Conservation (phyloP, 495 filamentous ascomycete species). For the Amorphotheca resinae region DNA sequence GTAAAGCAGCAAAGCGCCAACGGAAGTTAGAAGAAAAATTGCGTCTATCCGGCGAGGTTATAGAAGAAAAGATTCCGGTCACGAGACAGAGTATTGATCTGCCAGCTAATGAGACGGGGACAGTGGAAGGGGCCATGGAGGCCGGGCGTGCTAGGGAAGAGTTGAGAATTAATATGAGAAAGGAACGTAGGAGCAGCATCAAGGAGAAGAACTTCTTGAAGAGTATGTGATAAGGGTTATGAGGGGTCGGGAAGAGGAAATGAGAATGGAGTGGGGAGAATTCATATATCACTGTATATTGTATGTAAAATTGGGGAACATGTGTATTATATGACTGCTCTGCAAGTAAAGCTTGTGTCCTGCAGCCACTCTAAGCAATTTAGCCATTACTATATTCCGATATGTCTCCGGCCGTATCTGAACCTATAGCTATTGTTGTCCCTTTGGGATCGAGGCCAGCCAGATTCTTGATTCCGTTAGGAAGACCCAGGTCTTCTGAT, state of each 20-base stretch:
- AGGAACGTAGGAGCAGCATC: conserved; percentile 63
- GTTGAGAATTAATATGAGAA: conserved; percentile 57
- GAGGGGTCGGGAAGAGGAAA: neutral
- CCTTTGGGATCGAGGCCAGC: no score
- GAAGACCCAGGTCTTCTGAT: no score
- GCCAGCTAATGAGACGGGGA: conserved; percentile 48
- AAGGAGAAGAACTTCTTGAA: conserved; percentile 85
- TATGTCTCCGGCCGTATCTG: no score
- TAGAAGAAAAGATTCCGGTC: conserved; percentile 64
- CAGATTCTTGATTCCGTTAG: no score
- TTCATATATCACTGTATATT: neutral
- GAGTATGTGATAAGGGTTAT: conserved; percentile 9
- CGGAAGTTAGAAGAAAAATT: conserved; percentile 51
- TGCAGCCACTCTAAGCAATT: no score
- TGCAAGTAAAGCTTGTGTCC: no score
- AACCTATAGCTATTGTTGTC: no score
- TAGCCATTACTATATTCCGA: no score
- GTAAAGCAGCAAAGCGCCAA: conserved; percentile 51
- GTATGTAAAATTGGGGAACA: neutral
- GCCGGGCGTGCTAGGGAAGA: conserved; percentile 48
- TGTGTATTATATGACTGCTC: no score
- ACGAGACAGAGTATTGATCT: conserved; percentile 79
- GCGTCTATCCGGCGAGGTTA: conserved; percentile 46
- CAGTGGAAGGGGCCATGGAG: conserved; percentile 37
- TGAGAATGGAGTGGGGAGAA: neutral